These are phyloP conservation scores for Termitomyces sp. DNA, from an alignment of 768 basidiomycete genomes.

Conservation along the genomic window DNA sequence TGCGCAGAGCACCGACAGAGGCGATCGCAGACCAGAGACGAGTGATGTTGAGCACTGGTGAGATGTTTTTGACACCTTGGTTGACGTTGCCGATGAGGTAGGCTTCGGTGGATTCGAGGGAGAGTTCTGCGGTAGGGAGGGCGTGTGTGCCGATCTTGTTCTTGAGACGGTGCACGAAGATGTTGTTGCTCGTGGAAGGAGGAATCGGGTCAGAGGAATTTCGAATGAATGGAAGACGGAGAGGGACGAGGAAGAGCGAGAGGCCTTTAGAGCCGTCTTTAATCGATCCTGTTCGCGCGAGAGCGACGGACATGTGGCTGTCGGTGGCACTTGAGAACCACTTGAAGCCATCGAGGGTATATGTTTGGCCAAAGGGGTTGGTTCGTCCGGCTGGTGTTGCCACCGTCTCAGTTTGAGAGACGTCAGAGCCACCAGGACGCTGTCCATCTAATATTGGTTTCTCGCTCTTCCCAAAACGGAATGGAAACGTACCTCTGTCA, in stretches of 20 bases:
- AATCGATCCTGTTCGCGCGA: slow-evolving; percentile 63
- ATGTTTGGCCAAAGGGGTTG: slow-evolving; percentile 42
- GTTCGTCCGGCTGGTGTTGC: slow-evolving; percentile 35
- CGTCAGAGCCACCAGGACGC: slow-evolving; percentile 73
- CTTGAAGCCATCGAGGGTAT: slow-evolving; percentile 66
- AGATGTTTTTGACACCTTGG: slow-evolving; percentile 61
- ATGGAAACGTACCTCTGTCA: slow-evolving; percentile 57
- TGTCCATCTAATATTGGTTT: slow-evolving; percentile 14
- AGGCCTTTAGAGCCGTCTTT: slow-evolving; percentile 57
- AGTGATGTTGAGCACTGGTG: slow-evolving; percentile 74
- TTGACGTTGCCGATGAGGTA: slow-evolving; percentile 57
- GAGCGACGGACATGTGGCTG: slow-evolving; percentile 62
- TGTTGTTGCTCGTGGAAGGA: slow-evolving; percentile 53
- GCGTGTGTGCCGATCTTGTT: slow-evolving; percentile 73
- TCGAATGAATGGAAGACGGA: slow-evolving; percentile 50
- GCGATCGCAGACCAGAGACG: slow-evolving; percentile 60
- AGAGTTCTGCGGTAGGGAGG: slow-evolving; percentile 73
- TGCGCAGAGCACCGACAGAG: slow-evolving; percentile 53
- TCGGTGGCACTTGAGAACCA: slow-evolving; percentile 87
- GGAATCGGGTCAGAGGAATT: slow-evolving; percentile 34
- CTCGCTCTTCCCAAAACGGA: slow-evolving; percentile 16
- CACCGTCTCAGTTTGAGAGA: slow-evolving; percentile 67
- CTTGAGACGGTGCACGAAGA: slow-evolving; percentile 70
- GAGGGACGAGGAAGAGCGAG: slow-evolving; percentile 71
- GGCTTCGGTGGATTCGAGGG: slow-evolving; percentile 51